phyloP scores from a whole-genome alignment of 2,329 filamentous ascomycete species.

The Blumeriella jaapii region DNA sequence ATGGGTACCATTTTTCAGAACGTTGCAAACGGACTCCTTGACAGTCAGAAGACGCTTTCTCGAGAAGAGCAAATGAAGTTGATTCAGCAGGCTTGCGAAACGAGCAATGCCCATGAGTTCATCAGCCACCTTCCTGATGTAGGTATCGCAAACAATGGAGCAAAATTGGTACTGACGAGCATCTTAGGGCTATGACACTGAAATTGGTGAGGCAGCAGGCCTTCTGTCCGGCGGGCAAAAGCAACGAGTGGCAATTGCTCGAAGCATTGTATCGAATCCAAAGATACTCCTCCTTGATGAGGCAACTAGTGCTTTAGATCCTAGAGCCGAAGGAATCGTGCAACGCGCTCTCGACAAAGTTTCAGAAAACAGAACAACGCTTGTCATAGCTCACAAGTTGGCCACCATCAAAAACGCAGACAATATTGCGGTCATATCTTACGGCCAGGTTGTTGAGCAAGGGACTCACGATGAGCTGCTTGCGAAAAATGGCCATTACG shows the following conservation, averaged over 20 bases:
- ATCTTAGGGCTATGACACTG: conserved; percentile 5
- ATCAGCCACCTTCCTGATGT: conserved; percentile 4
- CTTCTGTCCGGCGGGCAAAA: conserved; percentile 59
- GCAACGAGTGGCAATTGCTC: conserved; percentile 83
- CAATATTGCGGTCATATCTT: conserved; percentile 56
- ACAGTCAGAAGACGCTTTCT: conserved; percentile 2
- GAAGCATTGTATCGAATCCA: conserved; percentile 71
- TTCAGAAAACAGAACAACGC: conserved; percentile 53
- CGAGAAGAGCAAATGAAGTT: conserved; percentile 3
- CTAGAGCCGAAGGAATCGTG: conserved; percentile 60
- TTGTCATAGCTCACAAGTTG: conserved; percentile 64
- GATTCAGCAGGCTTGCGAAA: conserved; percentile 7
- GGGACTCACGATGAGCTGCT: conserved; percentile 47
- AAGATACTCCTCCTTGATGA: conserved; percentile 94
- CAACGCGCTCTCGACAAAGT: conserved; percentile 64
- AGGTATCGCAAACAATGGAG: too few relatives aligned
- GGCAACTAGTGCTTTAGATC: conserved; percentile 67
- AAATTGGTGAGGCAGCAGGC: conserved; percentile 7
- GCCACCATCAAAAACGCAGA: conserved; percentile 69
- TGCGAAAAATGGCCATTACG: conserved; percentile 6
- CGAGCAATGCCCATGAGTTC: conserved; percentile 8
- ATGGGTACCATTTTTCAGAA: conserved; percentile 6
- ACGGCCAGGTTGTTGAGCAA: conserved; percentile 55
- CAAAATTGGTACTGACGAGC: too few relatives aligned
- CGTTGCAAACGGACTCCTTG: conserved; percentile 6